Evolutionary conservation across 2,329 filamentous ascomycete genomes (phyloP).

Genomic region (Trichoderma harzianum): DNA sequence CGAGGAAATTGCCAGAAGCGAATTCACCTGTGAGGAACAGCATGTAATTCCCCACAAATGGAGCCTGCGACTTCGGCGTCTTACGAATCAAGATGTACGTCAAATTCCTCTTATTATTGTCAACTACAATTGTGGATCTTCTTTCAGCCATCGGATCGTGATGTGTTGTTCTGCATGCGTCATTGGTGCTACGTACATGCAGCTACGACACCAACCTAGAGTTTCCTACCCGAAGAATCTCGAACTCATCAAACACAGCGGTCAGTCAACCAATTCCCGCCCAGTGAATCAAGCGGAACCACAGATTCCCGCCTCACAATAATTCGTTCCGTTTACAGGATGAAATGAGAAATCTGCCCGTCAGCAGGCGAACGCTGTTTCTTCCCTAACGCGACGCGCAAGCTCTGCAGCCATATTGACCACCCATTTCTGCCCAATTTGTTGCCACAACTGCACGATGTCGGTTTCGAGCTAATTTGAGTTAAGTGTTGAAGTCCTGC

Average conservation of each 20-base stretch:
- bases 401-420: not conserved
- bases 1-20: not conserved
- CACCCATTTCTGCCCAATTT: not conserved
- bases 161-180: not conserved
- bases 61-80: not conserved
- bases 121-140: not conserved
- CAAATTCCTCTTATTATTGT: not conserved
- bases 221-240: not conserved
- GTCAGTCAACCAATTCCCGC: not conserved
- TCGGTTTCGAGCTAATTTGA: not conserved
- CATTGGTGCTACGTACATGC: not conserved
- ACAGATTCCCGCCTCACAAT: not conserved
- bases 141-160: not conserved
- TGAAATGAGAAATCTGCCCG: not conserved
- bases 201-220: not conserved
- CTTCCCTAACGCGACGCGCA: not conserved
- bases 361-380: not conserved
- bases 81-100: not conserved
- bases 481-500: not conserved
- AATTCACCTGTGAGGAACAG: no score
- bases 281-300: not conserved
- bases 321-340: not conserved
- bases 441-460: not conserved
- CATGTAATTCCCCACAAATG: not conserved
- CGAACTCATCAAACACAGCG: not conserved